Percentiles rank a stretch among this genome's conserved stretches.
phyloP scores from a whole-genome alignment of 1,139 yeast genomes.

The Debaryomyces sp. region DNA sequence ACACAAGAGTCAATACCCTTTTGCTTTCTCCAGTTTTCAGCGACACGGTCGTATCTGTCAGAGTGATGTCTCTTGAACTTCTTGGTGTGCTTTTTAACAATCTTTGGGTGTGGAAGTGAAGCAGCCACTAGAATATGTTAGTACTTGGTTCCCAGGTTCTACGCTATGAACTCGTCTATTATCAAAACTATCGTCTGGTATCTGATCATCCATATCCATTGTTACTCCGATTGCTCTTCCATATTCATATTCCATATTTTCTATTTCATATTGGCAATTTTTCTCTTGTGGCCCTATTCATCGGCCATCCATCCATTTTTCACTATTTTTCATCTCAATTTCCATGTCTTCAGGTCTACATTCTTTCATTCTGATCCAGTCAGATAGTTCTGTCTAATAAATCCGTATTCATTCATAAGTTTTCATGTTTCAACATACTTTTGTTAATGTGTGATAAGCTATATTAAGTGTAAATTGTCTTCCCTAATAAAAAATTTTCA shows the following conservation, averaged over 20 bases:
- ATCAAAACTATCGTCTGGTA: neutral
- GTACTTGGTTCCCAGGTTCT: conserved; percentile 8
- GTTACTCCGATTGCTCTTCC: neutral
- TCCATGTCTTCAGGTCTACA: neutral
- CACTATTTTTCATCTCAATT: neutral
- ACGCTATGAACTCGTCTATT: neutral
- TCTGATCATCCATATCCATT: neutral
- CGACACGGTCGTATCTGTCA: conserved; percentile 98
- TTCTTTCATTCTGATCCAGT: neutral
- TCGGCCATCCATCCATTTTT: neutral
- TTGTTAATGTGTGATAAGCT: conserved; percentile 13
- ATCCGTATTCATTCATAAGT: neutral
- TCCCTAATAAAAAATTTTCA: conserved; percentile 8
- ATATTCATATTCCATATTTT: neutral
- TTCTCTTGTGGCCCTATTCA: neutral
- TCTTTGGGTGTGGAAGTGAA: conserved; percentile 98
- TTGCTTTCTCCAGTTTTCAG: conserved; percentile 99
- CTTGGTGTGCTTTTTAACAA: conserved; percentile 99
- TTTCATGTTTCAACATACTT: conserved; percentile 11
- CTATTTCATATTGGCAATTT: neutral
- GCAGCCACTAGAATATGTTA: conserved; percentile 70
- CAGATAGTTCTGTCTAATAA: conserved; percentile 1
- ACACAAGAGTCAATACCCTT: conserved; percentile 99
- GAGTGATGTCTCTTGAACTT: conserved; percentile 99
- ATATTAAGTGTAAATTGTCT: conserved; percentile 4